phyloP scores from a whole-genome alignment of 2,329 filamentous ascomycete genomes.

The Fusarium proliferatum region DNA sequence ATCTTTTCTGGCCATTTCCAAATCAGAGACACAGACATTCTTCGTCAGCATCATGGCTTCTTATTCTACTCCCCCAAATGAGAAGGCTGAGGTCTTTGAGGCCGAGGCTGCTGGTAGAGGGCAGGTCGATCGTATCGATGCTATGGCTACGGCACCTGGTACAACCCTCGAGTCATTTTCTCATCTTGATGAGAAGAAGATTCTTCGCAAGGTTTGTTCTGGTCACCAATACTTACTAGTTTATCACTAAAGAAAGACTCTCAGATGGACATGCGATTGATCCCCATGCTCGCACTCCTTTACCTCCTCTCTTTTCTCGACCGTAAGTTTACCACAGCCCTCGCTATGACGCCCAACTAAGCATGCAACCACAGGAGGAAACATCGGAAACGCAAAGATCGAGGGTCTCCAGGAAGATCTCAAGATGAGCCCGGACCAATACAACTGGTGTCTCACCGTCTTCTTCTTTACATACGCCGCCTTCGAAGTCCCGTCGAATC shows the following conservation, averaged over 20 bases:
- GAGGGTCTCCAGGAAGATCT: constrained; percentile 64
- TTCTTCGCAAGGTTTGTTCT: constrained; percentile 63
- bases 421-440: constrained; percentile 71
- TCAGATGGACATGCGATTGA: constrained; percentile 63
- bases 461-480: constrained; percentile 84
- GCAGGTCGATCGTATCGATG: constrained; percentile 25
- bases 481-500: constrained; percentile 81
- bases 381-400: constrained; percentile 75
- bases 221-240: background rate
- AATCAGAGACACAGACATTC: background rate
- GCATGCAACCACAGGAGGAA: constrained; percentile 57
- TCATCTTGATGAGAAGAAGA: constrained; percentile 61
- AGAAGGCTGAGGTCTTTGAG: constrained; percentile 40
- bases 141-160: constrained; percentile 22
- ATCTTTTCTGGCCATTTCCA: background rate
- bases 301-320: constrained; percentile 78
- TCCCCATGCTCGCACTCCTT: constrained; percentile 73
- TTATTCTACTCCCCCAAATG: constrained; percentile 26
- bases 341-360: background rate
- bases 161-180: constrained; percentile 42
- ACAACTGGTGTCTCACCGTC: constrained; percentile 75
- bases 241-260: constrained; percentile 15
- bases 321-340: constrained; percentile 48
- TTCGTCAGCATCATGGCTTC: constrained; percentile 29
- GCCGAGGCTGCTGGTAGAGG: constrained; percentile 30